These are phyloP conservation scores for Tolypocladium ovalisporum DNA, from an alignment of 2,329 filamentous ascomycete species.

Conservation along the genomic window DNA sequence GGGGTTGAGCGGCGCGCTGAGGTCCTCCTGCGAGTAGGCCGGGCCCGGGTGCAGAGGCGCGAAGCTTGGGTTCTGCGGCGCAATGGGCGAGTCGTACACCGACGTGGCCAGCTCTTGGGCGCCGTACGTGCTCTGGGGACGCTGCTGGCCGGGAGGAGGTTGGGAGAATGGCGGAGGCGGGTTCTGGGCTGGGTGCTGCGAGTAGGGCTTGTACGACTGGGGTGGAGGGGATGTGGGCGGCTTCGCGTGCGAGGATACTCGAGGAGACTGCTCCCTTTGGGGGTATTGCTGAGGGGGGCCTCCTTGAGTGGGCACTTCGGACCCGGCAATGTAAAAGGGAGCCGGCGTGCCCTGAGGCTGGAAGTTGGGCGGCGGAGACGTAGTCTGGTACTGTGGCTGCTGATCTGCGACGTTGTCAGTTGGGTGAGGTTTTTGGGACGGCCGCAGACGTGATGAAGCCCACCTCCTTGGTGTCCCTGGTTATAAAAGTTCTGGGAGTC, in stretches of 20 bases:
- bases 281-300: constrained; percentile 36
- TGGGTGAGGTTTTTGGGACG: background rate
- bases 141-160: constrained; percentile 32
- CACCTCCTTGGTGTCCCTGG: constrained; percentile 35
- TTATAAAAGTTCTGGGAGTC: constrained; percentile 62
- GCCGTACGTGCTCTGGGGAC: constrained; percentile 57
- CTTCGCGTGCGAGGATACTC: constrained; percentile 33
- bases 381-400: constrained; percentile 34
- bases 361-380: constrained; percentile 42
- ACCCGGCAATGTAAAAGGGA: constrained; percentile 56
- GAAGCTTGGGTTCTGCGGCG: constrained; percentile 34
- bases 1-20: constrained; percentile 14
- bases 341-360: constrained; percentile 40
- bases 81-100: constrained; percentile 64
- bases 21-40: constrained; percentile 37
- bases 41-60: constrained; percentile 34
- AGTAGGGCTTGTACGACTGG: constrained; percentile 32
- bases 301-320: constrained; percentile 36
- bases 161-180: constrained; percentile 28
- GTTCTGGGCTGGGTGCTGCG: constrained; percentile 18
- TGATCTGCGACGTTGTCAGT: constrained; percentile 20
- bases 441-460: constrained; percentile 3
- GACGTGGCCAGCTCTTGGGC: constrained; percentile 71
- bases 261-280: constrained; percentile 39
- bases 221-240: constrained; percentile 41